Conservation (phyloP, 371 early-diverging fungal species). For the Paramicrosporidium saccamoebae region DNA sequence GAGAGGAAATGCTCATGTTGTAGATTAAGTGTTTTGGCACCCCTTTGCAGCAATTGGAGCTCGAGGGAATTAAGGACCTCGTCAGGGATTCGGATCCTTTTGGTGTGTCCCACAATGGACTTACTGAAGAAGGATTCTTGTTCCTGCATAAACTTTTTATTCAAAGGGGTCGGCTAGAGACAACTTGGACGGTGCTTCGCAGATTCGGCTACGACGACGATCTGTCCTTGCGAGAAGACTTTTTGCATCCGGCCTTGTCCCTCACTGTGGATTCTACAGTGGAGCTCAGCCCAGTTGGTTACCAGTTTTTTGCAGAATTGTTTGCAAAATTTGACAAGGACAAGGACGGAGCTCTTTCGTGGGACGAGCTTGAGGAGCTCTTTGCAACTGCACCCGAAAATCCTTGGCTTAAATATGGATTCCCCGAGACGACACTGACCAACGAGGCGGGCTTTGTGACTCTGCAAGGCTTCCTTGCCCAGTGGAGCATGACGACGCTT, state of each 20-base stretch:
- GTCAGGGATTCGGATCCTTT: slow-evolving; percentile 48
- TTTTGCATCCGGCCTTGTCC: slow-evolving; percentile 49
- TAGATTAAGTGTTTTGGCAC: slow-evolving; percentile 72
- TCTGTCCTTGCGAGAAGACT: slow-evolving; percentile 52
- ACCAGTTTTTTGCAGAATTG: slow-evolving; percentile 72
- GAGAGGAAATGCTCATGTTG: background rate
- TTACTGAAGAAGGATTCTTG: slow-evolving; percentile 54
- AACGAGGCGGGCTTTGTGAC: slow-evolving; percentile 59
- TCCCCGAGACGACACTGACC: slow-evolving; percentile 65
- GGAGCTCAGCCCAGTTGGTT: slow-evolving; percentile 67
- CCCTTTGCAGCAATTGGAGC: slow-evolving; percentile 62
- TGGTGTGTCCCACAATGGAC: slow-evolving; percentile 43
- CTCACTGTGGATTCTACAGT: slow-evolving; percentile 56
- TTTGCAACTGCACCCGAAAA: slow-evolving; percentile 59
- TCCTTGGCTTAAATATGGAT: slow-evolving; percentile 51
- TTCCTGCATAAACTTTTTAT: slow-evolving; percentile 75
- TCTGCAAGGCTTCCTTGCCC: slow-evolving; percentile 75
- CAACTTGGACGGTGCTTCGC: slow-evolving; percentile 81
- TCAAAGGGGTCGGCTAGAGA: slow-evolving; percentile 75
- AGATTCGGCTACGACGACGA: slow-evolving; percentile 85
- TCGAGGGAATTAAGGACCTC: slow-evolving; percentile 73
- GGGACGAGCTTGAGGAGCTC: slow-evolving; percentile 39
- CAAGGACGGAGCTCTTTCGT: slow-evolving; percentile 67
- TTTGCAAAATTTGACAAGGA: slow-evolving; percentile 78
- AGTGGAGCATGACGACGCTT: slow-evolving; percentile 90